These are phyloP conservation scores for Termitomyces titanicus DNA, from an alignment of 768 basidiomycete species.

Conservation along the genomic window DNA sequence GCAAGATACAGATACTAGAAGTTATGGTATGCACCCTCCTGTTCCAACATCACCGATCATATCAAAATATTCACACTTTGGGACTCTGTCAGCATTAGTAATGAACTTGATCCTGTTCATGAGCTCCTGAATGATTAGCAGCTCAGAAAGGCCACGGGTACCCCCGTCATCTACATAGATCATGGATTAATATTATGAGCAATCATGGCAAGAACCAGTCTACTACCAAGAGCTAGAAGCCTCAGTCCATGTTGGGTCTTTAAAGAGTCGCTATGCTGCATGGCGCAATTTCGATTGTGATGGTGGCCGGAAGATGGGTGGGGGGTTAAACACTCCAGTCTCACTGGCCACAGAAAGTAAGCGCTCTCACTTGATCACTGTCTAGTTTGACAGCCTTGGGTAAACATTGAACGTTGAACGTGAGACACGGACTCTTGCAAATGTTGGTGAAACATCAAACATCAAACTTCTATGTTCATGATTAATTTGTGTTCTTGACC, in stretches of 20 bases:
- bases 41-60: neutral
- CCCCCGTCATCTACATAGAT: neutral
- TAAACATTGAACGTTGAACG: too few relatives aligned
- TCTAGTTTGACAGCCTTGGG: too few relatives aligned
- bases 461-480: too few relatives aligned
- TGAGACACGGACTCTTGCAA: too few relatives aligned
- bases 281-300: neutral
- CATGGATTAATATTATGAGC: neutral
- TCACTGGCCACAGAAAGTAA: too few relatives aligned
- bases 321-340: too few relatives aligned
- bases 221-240: neutral
- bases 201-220: neutral
- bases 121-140: neutral
- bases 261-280: neutral
- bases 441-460: too few relatives aligned
- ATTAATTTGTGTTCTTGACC: too few relatives aligned
- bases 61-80: neutral
- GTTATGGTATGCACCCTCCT: neutral
- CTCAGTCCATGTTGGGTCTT: neutral
- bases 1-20: neutral
- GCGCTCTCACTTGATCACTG: too few relatives aligned
- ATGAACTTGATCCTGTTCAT: neutral
- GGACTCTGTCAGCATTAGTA: neutral
- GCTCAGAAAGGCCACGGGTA: neutral
- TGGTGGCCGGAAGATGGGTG: conserved; percentile 22